Evolutionary conservation across 2,329 filamentous ascomycete genomes (phyloP).

Genomic region (Ascochyta koolunga): DNA sequence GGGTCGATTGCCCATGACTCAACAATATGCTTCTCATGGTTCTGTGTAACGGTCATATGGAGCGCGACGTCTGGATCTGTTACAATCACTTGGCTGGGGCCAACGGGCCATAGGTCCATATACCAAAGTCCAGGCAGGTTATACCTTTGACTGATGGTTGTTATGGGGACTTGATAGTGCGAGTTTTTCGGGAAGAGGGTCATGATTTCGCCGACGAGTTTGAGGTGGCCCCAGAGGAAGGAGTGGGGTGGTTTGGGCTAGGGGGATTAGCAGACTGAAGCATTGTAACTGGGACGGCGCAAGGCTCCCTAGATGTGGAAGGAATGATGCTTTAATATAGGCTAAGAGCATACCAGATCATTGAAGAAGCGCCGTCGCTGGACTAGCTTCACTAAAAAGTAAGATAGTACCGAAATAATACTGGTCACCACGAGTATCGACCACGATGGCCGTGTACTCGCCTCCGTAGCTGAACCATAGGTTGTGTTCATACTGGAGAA

Average conservation of each 20-base stretch:
- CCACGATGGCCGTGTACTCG: constrained; percentile 18
- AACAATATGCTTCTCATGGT: constrained; percentile 40
- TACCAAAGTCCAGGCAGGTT: constrained; percentile 50
- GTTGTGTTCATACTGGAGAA: not conserved
- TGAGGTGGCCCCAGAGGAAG: constrained; percentile 51
- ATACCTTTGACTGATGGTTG: constrained; percentile 45
- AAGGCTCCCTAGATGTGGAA: not conserved
- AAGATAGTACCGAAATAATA: constrained; percentile 21
- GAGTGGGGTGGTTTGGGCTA: constrained; percentile 51
- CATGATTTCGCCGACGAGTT: constrained; percentile 46
- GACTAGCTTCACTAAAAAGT: constrained; percentile 26
- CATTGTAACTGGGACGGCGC: not conserved
- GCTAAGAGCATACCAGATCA: constrained; percentile 24
- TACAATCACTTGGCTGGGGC: constrained; percentile 38
- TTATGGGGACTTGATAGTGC: constrained; percentile 46
- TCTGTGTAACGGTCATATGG: constrained; percentile 45
- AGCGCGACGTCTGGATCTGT: constrained; percentile 48
- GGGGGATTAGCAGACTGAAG: not conserved
- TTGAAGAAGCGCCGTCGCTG: constrained; percentile 32
- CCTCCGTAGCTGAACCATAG: constrained; percentile 1
- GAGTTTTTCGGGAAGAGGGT: constrained; percentile 39
- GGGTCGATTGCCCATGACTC: constrained; percentile 28
- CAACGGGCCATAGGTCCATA: constrained; percentile 54
- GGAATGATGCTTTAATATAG: not conserved
- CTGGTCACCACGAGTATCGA: constrained; percentile 15